These are phyloP conservation scores for Gigaspora rosea DNA, from an alignment of 192 early-diverging fungal species.

Conservation along the genomic window DNA sequence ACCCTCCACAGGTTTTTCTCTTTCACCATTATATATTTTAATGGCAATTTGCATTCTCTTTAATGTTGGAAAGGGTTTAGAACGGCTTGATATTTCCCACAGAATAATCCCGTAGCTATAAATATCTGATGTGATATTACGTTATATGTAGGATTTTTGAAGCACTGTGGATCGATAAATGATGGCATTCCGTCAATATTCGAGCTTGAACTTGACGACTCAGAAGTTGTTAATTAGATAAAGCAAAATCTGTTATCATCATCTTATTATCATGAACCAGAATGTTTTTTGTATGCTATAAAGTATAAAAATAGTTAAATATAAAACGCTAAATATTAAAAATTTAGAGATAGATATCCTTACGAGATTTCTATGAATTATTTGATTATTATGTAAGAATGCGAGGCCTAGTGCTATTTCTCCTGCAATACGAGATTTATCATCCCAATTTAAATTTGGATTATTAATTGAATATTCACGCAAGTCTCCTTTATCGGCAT, in stretches of 20 bases:
- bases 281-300: no score
- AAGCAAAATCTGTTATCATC: background rate
- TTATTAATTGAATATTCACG: conserved; percentile 39
- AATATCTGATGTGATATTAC: no score
- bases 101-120: no score
- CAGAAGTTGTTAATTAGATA: background rate
- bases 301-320: no score
- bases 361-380: no score
- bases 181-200: background rate
- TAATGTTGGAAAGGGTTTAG: no score
- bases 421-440: conserved; percentile 37
- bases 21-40: no score
- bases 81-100: no score
- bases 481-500: conserved; percentile 37
- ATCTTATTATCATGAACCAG: no score
- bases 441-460: conserved; percentile 38
- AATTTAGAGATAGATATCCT: background rate
- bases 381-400: conserved; percentile 33
- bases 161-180: background rate
- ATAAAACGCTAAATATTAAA: background rate
- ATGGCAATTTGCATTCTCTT: no score
- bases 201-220: no score
- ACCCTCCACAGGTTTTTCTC: no score
- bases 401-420: conserved; percentile 31
- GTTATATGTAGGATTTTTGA: background rate